phyloP scores from a whole-genome alignment of 192 early-diverging fungal species.

The Rhizoclosmatium globosum region DNA sequence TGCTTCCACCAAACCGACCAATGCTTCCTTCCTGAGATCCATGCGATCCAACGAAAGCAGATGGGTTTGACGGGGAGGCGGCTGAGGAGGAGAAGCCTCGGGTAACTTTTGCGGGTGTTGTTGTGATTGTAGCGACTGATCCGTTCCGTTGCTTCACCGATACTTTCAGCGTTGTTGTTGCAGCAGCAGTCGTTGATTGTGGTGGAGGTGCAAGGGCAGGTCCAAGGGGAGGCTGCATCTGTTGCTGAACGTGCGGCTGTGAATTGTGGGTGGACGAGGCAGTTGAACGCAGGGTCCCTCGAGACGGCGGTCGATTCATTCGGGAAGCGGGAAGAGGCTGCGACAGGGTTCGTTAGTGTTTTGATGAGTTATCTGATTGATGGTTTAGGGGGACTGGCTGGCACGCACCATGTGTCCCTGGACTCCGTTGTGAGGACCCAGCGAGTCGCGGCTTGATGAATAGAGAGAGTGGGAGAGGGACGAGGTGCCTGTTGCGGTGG shows the following conservation, averaged over 20 bases:
- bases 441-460: too few relatives aligned
- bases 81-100: constrained; percentile 13
- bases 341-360: not conserved
- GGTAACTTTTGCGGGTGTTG: constrained; percentile 32
- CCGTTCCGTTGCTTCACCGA: constrained; percentile 33
- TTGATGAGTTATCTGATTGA: too few relatives aligned
- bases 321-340: constrained; percentile 11
- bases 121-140: constrained; percentile 34
- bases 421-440: not conserved
- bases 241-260: not conserved
- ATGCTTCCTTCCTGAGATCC: not conserved
- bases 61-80: not conserved
- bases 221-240: not conserved
- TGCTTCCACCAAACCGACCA: not conserved
- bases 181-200: not conserved
- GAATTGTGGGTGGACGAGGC: not conserved
- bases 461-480: too few relatives aligned
- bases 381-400: not conserved
- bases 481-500: not conserved
- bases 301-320: not conserved
- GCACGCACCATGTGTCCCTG: not conserved
- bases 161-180: constrained; percentile 17
- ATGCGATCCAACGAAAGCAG: not conserved
- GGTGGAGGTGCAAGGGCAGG: not conserved
- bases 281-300: not conserved